phyloP scores from a whole-genome alignment of 768 basidiomycete species.

The Hypholoma sublateritium region DNA sequence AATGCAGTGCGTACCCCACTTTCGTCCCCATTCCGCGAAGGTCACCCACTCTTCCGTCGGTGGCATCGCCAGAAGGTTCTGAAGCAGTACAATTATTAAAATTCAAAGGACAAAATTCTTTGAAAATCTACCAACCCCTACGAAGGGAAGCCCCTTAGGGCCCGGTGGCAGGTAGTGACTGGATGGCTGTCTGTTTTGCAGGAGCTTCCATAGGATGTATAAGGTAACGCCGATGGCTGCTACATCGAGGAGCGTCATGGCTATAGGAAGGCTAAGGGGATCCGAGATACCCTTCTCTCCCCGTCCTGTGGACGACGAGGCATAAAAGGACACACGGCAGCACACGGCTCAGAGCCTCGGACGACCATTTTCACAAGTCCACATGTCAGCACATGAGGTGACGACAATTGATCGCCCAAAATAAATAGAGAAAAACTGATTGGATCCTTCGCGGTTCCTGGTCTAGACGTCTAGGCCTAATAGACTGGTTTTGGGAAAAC shows the following conservation, averaged over 20 bases:
- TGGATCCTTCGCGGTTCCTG: too few relatives aligned
- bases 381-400: too few relatives aligned
- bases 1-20: conserved; percentile 40
- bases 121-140: conserved; percentile 33
- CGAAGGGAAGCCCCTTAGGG: conserved; percentile 38
- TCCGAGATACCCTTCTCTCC: background rate
- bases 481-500: too few relatives aligned
- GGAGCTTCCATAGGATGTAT: conserved; percentile 13
- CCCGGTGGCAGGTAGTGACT: conserved; percentile 36
- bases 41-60: conserved; percentile 43
- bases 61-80: conserved; percentile 53
- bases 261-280: background rate
- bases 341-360: too few relatives aligned
- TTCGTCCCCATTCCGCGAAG: conserved; percentile 50
- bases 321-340: background rate
- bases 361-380: too few relatives aligned
- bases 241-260: conserved; percentile 7
- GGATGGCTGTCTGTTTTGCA: conserved; percentile 20
- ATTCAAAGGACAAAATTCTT: background rate
- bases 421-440: too few relatives aligned
- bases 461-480: too few relatives aligned
- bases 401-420: too few relatives aligned
- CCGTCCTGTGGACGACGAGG: background rate
- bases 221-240: background rate
- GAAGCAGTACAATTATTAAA: background rate